Percentiles rank a stretch among this genome's conserved stretches.
Evolutionary conservation across 2,329 filamentous ascomycete species (phyloP).

Genomic region (Aspergillus piperis): DNA sequence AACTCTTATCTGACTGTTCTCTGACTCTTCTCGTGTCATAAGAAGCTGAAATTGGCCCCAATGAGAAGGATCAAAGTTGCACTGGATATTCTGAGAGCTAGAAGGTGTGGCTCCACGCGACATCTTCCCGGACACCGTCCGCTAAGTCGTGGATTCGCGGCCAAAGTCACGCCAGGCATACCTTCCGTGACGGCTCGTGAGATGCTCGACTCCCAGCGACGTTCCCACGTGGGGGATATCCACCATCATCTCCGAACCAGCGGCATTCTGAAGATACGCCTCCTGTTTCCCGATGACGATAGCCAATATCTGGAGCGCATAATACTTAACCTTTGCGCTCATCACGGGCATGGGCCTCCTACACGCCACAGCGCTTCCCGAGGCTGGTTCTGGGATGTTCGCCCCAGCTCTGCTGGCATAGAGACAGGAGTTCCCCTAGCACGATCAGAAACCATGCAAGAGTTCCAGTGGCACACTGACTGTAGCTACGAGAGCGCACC

Average conservation of each 20-base stretch:
- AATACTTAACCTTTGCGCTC: constrained; percentile 35
- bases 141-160: neutral
- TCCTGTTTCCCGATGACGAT: constrained; percentile 35
- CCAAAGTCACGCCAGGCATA: neutral
- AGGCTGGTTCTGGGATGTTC: constrained; percentile 51
- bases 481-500: constrained; percentile 46
- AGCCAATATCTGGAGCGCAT: constrained; percentile 41
- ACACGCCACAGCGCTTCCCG: constrained; percentile 45
- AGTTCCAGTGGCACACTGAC: constrained; percentile 50
- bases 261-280: constrained; percentile 42
- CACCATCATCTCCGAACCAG: neutral
- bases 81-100: no score
- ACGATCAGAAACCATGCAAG: constrained; percentile 46
- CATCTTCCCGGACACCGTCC: neutral
- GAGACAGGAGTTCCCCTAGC: constrained; percentile 38
- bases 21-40: no score
- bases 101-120: no score
- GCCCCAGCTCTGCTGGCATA: constrained; percentile 31
- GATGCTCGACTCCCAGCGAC: neutral
- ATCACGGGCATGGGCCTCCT: constrained; percentile 41
- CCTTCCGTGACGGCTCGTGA: neutral
- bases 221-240: neutral
- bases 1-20: no score
- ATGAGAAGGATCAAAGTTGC: no score
- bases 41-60: no score